Evolutionary conservation across 2,329 filamentous ascomycete genomes (phyloP).

Genomic region (Alternaria tenuissima): DNA sequence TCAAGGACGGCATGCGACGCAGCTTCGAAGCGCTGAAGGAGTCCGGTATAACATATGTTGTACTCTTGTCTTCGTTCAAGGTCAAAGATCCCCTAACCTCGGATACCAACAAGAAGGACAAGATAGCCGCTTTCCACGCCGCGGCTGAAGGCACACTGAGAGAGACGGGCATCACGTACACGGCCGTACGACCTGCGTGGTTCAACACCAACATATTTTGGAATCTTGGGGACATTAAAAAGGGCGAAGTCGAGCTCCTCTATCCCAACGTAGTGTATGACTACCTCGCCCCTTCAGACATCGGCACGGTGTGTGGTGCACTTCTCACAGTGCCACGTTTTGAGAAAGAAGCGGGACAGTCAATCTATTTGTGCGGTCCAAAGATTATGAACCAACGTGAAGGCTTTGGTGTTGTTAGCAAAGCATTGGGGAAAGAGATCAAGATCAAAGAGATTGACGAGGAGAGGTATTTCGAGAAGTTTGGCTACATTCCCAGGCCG

Average conservation of each 20-base stretch:
- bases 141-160: constrained; percentile 56
- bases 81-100: constrained; percentile 7
- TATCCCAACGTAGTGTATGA: constrained; percentile 48
- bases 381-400: constrained; percentile 37
- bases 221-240: constrained; percentile 37
- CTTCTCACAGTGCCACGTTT: constrained; percentile 47
- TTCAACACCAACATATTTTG: constrained; percentile 57
- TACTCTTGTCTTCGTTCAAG: constrained; percentile 51
- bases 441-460: constrained; percentile 11
- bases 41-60: constrained; percentile 56
- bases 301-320: constrained; percentile 55
- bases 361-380: constrained; percentile 47
- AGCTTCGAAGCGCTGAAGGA: constrained; percentile 56
- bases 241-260: constrained; percentile 45
- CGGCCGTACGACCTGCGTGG: constrained; percentile 53
- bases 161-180: constrained; percentile 53
- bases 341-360: constrained; percentile 41
- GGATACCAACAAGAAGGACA: constrained; percentile 3
- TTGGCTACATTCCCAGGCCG: constrained; percentile 3
- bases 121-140: constrained; percentile 46
- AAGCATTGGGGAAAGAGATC: constrained; percentile 8
- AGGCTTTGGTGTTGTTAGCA: constrained; percentile 4
- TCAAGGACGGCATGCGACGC: constrained; percentile 52
- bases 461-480: constrained; percentile 4
- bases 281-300: constrained; percentile 55